A percentile compares a stretch with the other conserved stretches of the same genome.
phyloP scores from a whole-genome alignment of 345 rosid genomes.

The Citrus cavaleriei region DNA sequence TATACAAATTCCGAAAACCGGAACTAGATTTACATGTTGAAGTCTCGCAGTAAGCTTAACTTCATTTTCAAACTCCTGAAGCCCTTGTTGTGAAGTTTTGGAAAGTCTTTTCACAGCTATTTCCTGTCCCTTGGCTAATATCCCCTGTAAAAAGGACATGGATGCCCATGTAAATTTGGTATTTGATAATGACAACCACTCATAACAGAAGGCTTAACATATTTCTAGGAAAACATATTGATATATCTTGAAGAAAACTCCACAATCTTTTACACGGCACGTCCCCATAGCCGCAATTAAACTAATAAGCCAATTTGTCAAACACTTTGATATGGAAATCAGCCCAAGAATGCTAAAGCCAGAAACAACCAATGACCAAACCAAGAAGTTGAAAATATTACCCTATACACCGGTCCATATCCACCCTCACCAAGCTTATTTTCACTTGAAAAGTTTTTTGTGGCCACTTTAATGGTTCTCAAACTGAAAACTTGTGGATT shows the following conservation, averaged over 20 bases:
- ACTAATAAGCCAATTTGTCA: no score
- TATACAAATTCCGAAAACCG: no score
- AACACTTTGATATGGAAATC: no score
- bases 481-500: slow-evolving; percentile 24
- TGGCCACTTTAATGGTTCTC: slow-evolving; percentile 27
- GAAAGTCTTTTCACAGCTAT: slow-evolving; percentile 51
- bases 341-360: no score
- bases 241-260: background rate
- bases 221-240: background rate
- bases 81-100: slow-evolving; percentile 15
- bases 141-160: slow-evolving; percentile 17
- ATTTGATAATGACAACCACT: background rate
- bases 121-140: slow-evolving; percentile 23
- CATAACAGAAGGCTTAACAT: no score
- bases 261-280: no score
- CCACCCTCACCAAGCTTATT: slow-evolving; percentile 47
- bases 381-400: background rate
- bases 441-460: slow-evolving; percentile 30
- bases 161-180: background rate
- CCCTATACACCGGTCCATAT: slow-evolving; percentile 46
- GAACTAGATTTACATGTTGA: no score
- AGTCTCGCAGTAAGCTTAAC: no score
- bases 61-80: no score
- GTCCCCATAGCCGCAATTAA: no score
- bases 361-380: no score